A percentile compares a stretch with the other conserved stretches of the same genome.
Conservation (phyloP, 768 basidiomycete genomes). For the Clitopilus passeckerianus region DNA sequence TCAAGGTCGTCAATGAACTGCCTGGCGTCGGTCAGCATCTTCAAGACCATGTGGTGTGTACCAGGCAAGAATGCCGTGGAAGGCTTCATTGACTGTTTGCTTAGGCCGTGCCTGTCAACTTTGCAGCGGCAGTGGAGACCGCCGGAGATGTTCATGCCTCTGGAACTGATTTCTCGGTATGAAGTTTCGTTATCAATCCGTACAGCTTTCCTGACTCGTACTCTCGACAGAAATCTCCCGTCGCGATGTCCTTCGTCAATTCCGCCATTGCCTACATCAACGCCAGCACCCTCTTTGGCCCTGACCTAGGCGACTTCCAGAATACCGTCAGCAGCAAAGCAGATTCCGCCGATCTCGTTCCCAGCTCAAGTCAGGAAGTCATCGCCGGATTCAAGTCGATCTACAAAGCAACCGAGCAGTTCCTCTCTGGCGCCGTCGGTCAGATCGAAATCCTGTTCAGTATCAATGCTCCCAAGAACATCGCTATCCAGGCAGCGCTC, state of each 20-base stretch:
- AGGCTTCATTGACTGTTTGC: neutral
- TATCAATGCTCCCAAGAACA: neutral
- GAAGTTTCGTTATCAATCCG: neutral
- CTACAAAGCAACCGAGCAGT: neutral
- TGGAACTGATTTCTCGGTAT: conserved; percentile 23
- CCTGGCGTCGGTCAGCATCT: conserved; percentile 61
- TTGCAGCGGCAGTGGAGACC: conserved; percentile 19
- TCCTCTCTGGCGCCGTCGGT: neutral
- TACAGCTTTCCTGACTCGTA: neutral
- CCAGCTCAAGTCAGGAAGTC: conserved; percentile 1
- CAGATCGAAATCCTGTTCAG: neutral
- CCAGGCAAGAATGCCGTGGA: neutral
- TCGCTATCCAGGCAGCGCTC: neutral
- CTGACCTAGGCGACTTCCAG: conserved; percentile 4
- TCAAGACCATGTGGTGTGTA: conserved; percentile 39
- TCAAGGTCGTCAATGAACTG: conserved; percentile 40
- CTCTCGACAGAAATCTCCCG: conserved; percentile 17
- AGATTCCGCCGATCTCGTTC: conserved; percentile 6
- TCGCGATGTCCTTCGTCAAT: conserved; percentile 56
- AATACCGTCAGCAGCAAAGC: neutral
- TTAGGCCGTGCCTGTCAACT: conserved; percentile 10
- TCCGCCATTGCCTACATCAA: conserved; percentile 60
- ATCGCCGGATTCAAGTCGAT: neutral
- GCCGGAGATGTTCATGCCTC: conserved; percentile 26
- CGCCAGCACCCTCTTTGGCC: conserved; percentile 38